These are phyloP conservation scores for Trichoderma citrinoviride DNA, from an alignment of 2,329 filamentous ascomycete genomes.

Conservation along the genomic window DNA sequence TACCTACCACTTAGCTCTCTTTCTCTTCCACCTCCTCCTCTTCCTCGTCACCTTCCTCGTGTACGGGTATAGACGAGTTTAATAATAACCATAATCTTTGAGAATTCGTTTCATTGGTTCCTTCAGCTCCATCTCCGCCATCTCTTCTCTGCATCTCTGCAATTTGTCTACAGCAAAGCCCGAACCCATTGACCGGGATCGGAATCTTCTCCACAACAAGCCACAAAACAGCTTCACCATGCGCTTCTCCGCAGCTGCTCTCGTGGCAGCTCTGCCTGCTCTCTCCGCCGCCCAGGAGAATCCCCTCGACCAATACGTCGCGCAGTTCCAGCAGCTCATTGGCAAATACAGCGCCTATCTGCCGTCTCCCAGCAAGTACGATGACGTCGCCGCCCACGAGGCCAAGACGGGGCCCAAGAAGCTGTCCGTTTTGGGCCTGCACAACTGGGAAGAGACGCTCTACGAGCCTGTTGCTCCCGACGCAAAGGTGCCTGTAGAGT, in stretches of 20 bases:
- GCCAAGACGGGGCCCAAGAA: slow-evolving; percentile 42
- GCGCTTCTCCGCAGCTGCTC: slow-evolving; percentile 54
- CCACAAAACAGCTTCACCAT: slow-evolving; percentile 41
- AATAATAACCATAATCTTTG: too few species aligned
- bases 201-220: slow-evolving; percentile 9
- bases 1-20: too few species aligned
- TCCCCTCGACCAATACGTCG: slow-evolving; percentile 56
- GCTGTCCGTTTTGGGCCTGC: slow-evolving; percentile 57
- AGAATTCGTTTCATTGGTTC: background rate
- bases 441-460: slow-evolving; percentile 69
- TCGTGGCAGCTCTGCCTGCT: slow-evolving; percentile 55
- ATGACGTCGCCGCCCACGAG: slow-evolving; percentile 42
- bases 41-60: too few species aligned
- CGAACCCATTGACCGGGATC: background rate
- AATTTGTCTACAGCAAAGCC: background rate
- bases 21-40: background rate
- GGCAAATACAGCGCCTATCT: slow-evolving; percentile 56
- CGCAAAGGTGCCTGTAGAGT: slow-evolving; percentile 66
- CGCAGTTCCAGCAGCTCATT: slow-evolving; percentile 62
- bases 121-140: background rate
- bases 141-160: background rate
- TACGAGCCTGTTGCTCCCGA: slow-evolving; percentile 58
- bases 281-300: slow-evolving; percentile 53
- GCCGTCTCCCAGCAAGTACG: slow-evolving; percentile 46
- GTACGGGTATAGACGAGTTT: too few species aligned